phyloP scores from a whole-genome alignment of 2,329 filamentous ascomycete species.

The Epichloe bromicola region DNA sequence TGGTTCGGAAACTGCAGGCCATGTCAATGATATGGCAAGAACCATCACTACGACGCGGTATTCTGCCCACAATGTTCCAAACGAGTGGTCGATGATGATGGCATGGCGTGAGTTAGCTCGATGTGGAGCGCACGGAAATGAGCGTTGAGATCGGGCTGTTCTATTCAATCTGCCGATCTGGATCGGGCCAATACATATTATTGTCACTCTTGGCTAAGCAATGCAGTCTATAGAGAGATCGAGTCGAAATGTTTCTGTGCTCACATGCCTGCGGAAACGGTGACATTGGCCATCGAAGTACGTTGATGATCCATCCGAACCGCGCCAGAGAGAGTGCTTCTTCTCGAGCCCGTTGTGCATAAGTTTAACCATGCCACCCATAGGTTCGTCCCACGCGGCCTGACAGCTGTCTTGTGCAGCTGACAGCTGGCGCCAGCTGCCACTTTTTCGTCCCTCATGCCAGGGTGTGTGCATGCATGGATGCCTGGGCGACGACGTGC shows the following conservation, averaged over 20 bases:
- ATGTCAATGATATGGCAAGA: not conserved
- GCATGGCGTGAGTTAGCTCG: conserved; percentile 14
- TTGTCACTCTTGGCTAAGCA: not conserved
- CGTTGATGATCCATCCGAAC: too few species aligned
- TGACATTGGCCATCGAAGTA: not conserved
- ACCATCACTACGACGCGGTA: not conserved
- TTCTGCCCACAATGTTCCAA: not conserved
- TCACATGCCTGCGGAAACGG: not conserved
- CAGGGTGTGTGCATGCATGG: not conserved
- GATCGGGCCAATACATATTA: not conserved
- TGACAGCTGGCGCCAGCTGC: conserved; percentile 1
- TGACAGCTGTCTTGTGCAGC: conserved; percentile 1
- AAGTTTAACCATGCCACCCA: not conserved
- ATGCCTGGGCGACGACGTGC: not conserved
- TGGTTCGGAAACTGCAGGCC: not conserved
- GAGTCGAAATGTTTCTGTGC: too few species aligned
- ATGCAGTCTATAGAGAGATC: too few species aligned
- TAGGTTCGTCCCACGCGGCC: not conserved
- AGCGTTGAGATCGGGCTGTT: conserved; percentile 16
- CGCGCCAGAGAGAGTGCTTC: too few species aligned
- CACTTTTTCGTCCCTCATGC: not conserved
- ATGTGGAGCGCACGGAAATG: conserved; percentile 19
- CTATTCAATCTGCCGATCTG: not conserved
- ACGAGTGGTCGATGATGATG: conserved; percentile 12
- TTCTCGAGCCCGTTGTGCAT: too few species aligned